phyloP scores from a whole-genome alignment of 768 basidiomycete genomes.

The Asterophora parasitica region DNA sequence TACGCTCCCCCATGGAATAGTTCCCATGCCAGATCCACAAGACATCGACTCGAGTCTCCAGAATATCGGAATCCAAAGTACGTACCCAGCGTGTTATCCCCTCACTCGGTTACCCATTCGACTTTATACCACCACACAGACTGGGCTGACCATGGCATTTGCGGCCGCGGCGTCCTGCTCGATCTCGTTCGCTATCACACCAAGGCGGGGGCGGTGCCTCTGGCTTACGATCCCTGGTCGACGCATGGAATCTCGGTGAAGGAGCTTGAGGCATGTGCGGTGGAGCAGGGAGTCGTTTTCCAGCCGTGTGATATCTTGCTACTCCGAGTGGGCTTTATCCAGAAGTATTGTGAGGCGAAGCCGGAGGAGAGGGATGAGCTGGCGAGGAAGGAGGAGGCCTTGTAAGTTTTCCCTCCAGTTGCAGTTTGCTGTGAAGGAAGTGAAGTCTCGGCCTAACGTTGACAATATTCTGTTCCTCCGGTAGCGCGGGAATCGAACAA shows the following conservation, averaged over 20 bases:
- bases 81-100: slow-evolving; percentile 19
- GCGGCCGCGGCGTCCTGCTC: slow-evolving; percentile 62
- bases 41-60: slow-evolving; percentile 41
- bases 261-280: slow-evolving; percentile 56
- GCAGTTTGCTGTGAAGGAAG: background rate
- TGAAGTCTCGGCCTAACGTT: background rate
- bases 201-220: slow-evolving; percentile 23
- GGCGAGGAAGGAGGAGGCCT: slow-evolving; percentile 39
- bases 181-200: slow-evolving; percentile 56
- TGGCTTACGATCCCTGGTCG: slow-evolving; percentile 65
- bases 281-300: slow-evolving; percentile 53
- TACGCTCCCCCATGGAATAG: slow-evolving; percentile 39
- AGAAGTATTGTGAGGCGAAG: slow-evolving; percentile 42
- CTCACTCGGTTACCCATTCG: slow-evolving; percentile 1
- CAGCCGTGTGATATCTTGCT: slow-evolving; percentile 57
- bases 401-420: slow-evolving; percentile 34
- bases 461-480: background rate
- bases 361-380: slow-evolving; percentile 43
- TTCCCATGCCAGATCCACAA: slow-evolving; percentile 44
- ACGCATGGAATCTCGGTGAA: slow-evolving; percentile 46
- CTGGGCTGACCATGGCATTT: slow-evolving; percentile 68
- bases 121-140: slow-evolving; percentile 30
- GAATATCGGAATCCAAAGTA: slow-evolving; percentile 66
- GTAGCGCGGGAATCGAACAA: slow-evolving; percentile 64
- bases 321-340: slow-evolving; percentile 58